Conservation (phyloP, 495 filamentous ascomycete species). For the Terfezia claveryi region DNA sequence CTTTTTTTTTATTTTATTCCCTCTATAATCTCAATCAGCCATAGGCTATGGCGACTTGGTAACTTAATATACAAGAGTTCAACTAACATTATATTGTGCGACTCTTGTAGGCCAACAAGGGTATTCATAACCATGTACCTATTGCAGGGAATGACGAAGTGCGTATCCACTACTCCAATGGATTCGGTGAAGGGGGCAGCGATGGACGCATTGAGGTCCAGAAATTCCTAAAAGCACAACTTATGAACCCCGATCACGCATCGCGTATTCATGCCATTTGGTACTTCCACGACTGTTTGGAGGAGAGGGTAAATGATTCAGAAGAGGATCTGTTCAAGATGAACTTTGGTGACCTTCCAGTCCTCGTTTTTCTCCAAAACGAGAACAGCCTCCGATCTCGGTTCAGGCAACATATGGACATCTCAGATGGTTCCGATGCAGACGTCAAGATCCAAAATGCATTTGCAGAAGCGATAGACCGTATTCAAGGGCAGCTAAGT, state of each 20-base stretch:
- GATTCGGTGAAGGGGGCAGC: slow-evolving; percentile 4
- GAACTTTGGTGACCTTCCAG: slow-evolving; percentile 7
- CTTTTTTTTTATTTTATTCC: background rate
- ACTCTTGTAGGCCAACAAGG: background rate
- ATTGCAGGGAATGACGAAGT: slow-evolving; percentile 5
- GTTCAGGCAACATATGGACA: background rate
- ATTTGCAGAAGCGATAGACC: background rate
- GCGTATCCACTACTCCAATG: slow-evolving; percentile 6
- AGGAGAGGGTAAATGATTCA: background rate
- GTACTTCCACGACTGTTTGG: slow-evolving; percentile 7
- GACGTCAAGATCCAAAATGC: background rate
- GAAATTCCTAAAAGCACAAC: slow-evolving; percentile 2
- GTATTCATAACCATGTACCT: slow-evolving; percentile 3
- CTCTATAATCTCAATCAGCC: too few relatives aligned
- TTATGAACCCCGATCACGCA: background rate
- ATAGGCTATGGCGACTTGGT: too few relatives aligned
- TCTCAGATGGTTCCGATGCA: background rate
- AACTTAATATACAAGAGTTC: background rate
- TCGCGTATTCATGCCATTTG: slow-evolving; percentile 8
- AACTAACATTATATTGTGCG: too few relatives aligned
- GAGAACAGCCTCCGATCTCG: background rate
- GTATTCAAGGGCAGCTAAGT: background rate
- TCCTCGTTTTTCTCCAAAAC: slow-evolving; percentile 5
- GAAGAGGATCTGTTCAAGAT: slow-evolving; percentile 6
- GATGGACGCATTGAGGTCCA: slow-evolving; percentile 2